These are phyloP conservation scores for Alnus rubra DNA, from an alignment of 306 rosid genomes.

Conservation along the genomic window DNA sequence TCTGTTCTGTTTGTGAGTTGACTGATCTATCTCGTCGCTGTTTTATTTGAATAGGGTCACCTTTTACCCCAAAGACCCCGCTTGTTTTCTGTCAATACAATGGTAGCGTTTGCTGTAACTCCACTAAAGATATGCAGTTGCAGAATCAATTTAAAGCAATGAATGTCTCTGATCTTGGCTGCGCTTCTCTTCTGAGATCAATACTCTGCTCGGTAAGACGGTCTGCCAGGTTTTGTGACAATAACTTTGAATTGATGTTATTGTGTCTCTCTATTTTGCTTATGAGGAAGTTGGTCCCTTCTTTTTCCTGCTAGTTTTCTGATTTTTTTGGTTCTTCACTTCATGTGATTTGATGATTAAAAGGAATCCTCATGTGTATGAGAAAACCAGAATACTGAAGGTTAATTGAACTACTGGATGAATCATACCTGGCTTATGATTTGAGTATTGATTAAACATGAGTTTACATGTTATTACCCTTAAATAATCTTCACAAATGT, in stretches of 20 bases:
- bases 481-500: neutral
- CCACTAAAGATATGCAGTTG: conserved; percentile 31
- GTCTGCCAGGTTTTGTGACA: neutral
- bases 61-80: conserved; percentile 22
- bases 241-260: neutral
- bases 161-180: conserved; percentile 25
- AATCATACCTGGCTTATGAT: neutral
- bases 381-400: neutral
- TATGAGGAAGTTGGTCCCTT: neutral
- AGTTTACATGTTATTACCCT: neutral
- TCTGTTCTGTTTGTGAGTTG: neutral
- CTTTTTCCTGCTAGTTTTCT: neutral
- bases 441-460: neutral
- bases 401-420: neutral
- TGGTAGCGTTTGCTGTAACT: conserved; percentile 42
- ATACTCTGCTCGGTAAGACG: conserved; percentile 38
- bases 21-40: conserved; percentile 2
- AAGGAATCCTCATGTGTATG: neutral
- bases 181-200: conserved; percentile 38
- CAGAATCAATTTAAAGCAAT: conserved; percentile 16
- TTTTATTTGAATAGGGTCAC: conserved; percentile 29
- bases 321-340: neutral
- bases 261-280: neutral
- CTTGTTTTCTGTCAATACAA: conserved; percentile 43
- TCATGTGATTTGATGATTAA: neutral